Percentiles rank a stretch among this genome's conserved stretches.
Conservation (phyloP, 345 rosid genomes). For the Melaleuca quinquenervia region DNA sequence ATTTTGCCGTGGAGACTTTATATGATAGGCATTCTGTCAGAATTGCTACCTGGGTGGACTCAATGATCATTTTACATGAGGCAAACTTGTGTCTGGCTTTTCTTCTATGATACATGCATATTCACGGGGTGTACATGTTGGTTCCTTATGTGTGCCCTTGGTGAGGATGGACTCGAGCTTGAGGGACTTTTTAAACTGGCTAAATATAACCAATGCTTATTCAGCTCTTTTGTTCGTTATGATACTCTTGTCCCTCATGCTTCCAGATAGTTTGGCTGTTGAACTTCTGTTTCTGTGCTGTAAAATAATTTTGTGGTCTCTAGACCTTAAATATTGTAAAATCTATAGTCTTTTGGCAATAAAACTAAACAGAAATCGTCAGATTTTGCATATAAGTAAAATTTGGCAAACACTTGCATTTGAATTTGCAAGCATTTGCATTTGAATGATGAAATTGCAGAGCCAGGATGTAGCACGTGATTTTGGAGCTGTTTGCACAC, state of each 20-base stretch:
- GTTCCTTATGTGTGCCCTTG: neutral
- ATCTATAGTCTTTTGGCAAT: neutral
- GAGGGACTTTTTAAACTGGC: neutral
- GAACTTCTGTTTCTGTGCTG: neutral
- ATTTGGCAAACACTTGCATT: neutral
- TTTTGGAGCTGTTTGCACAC: constrained; percentile 82
- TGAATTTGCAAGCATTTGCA: neutral
- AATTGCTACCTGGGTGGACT: neutral
- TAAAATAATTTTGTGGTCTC: neutral
- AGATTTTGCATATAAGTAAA: neutral
- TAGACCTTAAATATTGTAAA: neutral
- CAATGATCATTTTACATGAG: neutral
- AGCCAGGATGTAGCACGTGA: constrained; percentile 71
- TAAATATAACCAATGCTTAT: neutral
- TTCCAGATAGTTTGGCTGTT: neutral
- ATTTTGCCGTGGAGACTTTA: neutral
- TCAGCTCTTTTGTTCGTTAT: neutral
- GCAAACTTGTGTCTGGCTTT: neutral
- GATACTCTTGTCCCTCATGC: neutral
- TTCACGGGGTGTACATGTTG: neutral
- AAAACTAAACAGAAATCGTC: neutral
- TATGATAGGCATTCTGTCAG: neutral
- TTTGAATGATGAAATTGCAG: constrained; percentile 19
- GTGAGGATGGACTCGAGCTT: neutral
- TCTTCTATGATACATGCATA: neutral